phyloP scores from a whole-genome alignment of 495 filamentous ascomycete genomes.

The Pyronema omphalodes region DNA sequence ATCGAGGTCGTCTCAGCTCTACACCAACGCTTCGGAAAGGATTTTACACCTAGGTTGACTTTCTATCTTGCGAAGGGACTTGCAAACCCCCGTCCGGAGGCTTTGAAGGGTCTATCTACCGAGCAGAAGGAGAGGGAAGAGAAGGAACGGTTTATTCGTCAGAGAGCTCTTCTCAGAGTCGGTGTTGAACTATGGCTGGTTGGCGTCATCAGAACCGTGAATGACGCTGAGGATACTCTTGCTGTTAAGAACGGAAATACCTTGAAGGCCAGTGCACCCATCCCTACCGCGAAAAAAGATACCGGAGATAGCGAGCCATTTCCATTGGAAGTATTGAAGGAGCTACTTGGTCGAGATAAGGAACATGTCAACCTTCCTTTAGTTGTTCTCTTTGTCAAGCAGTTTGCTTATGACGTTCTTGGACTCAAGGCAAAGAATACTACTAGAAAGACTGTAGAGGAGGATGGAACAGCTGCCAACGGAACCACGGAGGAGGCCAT shows the following conservation, averaged over 20 bases:
- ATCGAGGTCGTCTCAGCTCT: conserved; percentile 86
- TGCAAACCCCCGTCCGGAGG: conserved; percentile 74
- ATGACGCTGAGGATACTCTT: conserved; percentile 65
- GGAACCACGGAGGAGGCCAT: conserved; percentile 32
- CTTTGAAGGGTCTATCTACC: conserved; percentile 56
- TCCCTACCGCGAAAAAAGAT: conserved; percentile 17
- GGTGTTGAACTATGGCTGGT: conserved; percentile 96
- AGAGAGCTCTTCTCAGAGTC: conserved; percentile 69
- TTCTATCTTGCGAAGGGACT: conserved; percentile 87
- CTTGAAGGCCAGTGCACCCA: conserved; percentile 35
- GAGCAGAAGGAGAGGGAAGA: conserved; percentile 89
- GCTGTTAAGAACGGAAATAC: conserved; percentile 39
- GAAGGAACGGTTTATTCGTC: conserved; percentile 73
- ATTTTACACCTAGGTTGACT: conserved; percentile 81
- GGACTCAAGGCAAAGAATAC: conserved; percentile 45
- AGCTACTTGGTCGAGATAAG: conserved; percentile 78
- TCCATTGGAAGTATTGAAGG: conserved; percentile 88
- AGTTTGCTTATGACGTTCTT: conserved; percentile 87
- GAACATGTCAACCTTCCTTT: conserved; percentile 84
- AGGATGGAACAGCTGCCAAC: conserved; percentile 54
- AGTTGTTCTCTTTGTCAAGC: conserved; percentile 85
- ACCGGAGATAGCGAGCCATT: conserved; percentile 40
- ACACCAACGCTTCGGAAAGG: conserved; percentile 81
- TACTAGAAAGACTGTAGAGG: conserved; percentile 64
- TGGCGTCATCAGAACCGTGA: conserved; percentile 65